Conservation (phyloP, 139 green algal species). For the Chlorella sp. region DNA sequence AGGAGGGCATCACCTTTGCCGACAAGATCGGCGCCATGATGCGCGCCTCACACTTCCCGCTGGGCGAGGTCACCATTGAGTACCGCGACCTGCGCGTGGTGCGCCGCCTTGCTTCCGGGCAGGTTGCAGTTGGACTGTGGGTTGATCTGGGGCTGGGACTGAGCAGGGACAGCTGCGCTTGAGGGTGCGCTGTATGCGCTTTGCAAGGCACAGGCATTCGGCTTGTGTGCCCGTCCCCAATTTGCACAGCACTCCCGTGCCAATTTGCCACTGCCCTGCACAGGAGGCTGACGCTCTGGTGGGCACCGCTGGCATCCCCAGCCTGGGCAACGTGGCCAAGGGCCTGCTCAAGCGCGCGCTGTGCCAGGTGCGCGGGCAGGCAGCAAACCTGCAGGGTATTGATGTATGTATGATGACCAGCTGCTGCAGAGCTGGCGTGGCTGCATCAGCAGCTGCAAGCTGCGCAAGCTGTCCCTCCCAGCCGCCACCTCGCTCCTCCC, state of each 20-base stretch:
- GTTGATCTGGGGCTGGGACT: too few relatives aligned
- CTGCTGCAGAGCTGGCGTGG: background rate
- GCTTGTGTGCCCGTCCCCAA: too few relatives aligned
- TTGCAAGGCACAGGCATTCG: too few relatives aligned
- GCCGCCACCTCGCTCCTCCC: too few relatives aligned
- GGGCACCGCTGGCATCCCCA: slow-evolving; percentile 59
- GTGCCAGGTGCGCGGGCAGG: background rate
- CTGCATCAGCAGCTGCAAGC: background rate
- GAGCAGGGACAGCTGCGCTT: too few relatives aligned
- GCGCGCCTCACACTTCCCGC: background rate
- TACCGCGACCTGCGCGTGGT: slow-evolving; percentile 65
- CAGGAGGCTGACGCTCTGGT: slow-evolving; percentile 70
- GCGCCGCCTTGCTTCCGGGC: background rate
- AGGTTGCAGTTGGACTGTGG: too few relatives aligned
- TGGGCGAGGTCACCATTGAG: slow-evolving; percentile 62
- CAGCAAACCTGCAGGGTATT: background rate
- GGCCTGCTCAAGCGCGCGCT: slow-evolving; percentile 26
- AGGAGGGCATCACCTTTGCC: background rate
- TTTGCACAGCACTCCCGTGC: too few relatives aligned
- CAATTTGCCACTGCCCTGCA: too few relatives aligned
- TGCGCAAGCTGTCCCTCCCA: background rate
- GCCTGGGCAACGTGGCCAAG: slow-evolving; percentile 67
- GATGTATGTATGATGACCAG: background rate
- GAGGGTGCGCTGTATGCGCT: too few relatives aligned
- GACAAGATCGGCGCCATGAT: background rate